Evolutionary conservation across 495 filamentous ascomycete genomes (phyloP).

Genomic region (Venustampulla echinocandica): DNA sequence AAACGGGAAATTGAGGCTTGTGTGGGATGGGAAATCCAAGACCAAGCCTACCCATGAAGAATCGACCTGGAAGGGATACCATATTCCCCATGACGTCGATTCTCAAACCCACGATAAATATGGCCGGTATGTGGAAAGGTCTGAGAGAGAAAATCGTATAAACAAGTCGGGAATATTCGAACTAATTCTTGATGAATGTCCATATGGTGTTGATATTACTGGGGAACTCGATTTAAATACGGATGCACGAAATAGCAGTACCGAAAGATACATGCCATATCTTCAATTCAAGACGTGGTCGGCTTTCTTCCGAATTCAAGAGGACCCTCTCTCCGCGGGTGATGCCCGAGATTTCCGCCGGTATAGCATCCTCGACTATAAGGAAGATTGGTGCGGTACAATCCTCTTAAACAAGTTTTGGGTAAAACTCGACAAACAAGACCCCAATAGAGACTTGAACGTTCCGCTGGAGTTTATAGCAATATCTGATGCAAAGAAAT

Average conservation of each 20-base stretch:
- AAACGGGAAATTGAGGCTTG: constrained; percentile 22
- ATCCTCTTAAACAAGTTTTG: neutral
- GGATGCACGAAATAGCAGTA: neutral
- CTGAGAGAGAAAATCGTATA: neutral
- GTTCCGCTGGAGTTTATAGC: neutral
- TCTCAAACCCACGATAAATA: neutral
- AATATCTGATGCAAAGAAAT: neutral
- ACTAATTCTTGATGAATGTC: too few species aligned
- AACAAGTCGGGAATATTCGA: constrained; percentile 1
- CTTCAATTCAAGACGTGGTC: constrained; percentile 27
- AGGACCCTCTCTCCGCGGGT: neutral
- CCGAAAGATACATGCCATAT: constrained; percentile 6
- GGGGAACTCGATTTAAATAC: constrained; percentile 12
- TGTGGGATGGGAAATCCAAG: constrained; percentile 21
- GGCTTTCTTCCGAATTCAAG: neutral
- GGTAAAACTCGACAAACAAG: neutral
- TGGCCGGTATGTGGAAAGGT: neutral
- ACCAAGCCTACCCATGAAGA: neutral
- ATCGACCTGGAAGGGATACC: neutral
- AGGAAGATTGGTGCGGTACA: neutral
- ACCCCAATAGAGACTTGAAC: neutral
- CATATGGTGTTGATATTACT: constrained; percentile 11
- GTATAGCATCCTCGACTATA: neutral
- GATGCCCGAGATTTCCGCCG: neutral
- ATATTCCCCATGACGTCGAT: neutral